Percentiles rank a stretch among this genome's conserved stretches.
phyloP scores from a whole-genome alignment of 2,329 filamentous ascomycete genomes.

The Epichloe uncinata region DNA sequence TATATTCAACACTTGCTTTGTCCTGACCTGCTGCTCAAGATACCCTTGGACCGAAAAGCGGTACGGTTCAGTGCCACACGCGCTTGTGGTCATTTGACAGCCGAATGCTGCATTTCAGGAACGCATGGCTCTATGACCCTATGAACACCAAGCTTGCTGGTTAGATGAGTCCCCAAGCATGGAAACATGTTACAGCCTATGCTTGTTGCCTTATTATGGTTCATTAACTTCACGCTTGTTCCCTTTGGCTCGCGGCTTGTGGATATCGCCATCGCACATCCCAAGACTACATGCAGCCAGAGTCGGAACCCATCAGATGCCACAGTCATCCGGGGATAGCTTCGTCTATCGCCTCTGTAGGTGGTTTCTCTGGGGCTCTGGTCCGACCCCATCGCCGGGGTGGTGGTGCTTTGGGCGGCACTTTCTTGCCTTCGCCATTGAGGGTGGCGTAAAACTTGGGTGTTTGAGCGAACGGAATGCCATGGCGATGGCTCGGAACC shows the following conservation, averaged over 20 bases:
- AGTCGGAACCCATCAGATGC: neutral
- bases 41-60: neutral
- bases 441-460: conserved; percentile 17
- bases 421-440: conserved; percentile 24
- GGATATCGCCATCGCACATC: neutral
- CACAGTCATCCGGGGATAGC: neutral
- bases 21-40: neutral
- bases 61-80: too few species aligned
- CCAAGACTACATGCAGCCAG: too few species aligned
- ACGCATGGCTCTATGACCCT: neutral
- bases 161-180: too few species aligned
- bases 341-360: conserved; percentile 6
- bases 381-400: conserved; percentile 32
- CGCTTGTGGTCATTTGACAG: neutral
- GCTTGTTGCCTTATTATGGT: too few species aligned
- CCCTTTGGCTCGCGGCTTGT: too few species aligned
- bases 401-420: conserved; percentile 32
- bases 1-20: neutral
- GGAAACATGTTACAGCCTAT: neutral
- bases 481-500: conserved; percentile 44
- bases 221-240: too few species aligned
- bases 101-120: neutral
- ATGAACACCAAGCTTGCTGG: too few species aligned
- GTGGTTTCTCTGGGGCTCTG: conserved; percentile 20
- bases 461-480: conserved; percentile 28